phyloP scores from a whole-genome alignment of 176 grass and related monocot species.

The Raddia guianensis region DNA sequence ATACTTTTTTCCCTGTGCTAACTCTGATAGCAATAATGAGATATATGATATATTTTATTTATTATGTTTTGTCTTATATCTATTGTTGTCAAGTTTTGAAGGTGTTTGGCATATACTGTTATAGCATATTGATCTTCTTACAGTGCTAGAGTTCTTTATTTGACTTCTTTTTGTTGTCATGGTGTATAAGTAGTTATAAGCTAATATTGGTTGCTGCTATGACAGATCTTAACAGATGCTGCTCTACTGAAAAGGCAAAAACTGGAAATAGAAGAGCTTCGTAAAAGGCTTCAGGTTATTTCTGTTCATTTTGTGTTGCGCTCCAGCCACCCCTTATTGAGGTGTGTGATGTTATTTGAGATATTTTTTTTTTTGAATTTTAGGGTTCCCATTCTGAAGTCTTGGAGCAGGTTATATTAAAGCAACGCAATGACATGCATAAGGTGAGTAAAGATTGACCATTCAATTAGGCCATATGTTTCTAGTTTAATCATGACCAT shows the following conservation, averaged over 20 bases:
- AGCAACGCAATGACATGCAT: constrained; percentile 94
- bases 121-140: constrained; percentile 1
- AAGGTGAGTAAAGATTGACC: constrained; percentile 56
- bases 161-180: constrained; percentile 11
- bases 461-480: background rate
- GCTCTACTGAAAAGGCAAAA: constrained; percentile 95
- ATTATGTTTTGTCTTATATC: background rate
- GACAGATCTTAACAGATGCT: constrained; percentile 89
- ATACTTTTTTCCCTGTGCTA: background rate
- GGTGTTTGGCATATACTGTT: background rate
- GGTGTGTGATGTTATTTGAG: constrained; percentile 28
- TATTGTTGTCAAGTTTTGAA: constrained; percentile 4
- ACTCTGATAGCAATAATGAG: background rate
- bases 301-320: constrained; percentile 33
- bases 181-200: constrained; percentile 3
- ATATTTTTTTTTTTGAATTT: constrained; percentile 45
- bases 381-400: constrained; percentile 97
- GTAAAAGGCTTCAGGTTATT: constrained; percentile 81
- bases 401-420: constrained; percentile 87
- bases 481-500: background rate
- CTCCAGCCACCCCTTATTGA: background rate
- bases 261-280: constrained; percentile 85
- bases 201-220: constrained; percentile 31
- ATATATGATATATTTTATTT: background rate
- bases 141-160: constrained; percentile 2